A percentile compares a stretch with the other conserved stretches of the same genome.
phyloP scores from a whole-genome alignment of 495 filamentous ascomycete genomes.

The Friedmanniomyces endolithicus region DNA sequence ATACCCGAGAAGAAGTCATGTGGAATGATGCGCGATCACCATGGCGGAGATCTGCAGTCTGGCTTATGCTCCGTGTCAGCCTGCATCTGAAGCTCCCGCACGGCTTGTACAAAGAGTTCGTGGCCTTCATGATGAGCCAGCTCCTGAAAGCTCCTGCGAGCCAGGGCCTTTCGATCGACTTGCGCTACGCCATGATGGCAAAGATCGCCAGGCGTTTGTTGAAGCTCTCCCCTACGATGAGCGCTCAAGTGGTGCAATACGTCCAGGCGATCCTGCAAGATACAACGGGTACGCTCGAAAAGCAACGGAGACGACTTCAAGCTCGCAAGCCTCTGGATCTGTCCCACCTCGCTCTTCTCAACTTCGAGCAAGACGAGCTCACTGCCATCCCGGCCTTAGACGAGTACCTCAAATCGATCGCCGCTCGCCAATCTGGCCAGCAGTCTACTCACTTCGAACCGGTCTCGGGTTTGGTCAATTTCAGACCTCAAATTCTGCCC shows the following conservation, averaged over 20 bases:
- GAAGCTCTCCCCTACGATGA: neutral
- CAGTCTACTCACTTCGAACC: neutral
- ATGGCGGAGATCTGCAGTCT: constrained; percentile 46
- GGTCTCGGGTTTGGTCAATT: neutral
- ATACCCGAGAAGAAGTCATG: constrained; percentile 48
- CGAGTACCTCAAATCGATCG: neutral
- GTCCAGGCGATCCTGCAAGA: neutral
- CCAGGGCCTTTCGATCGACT: constrained; percentile 2
- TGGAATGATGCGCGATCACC: constrained; percentile 34
- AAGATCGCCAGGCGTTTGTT: constrained; percentile 14
- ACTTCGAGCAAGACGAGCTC: neutral
- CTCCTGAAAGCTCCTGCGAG: constrained; percentile 29
- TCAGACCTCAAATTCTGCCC: neutral
- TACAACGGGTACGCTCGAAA: neutral
- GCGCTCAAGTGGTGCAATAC: neutral
- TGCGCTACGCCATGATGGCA: constrained; percentile 9
- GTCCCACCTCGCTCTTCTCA: neutral
- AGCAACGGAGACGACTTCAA: neutral
- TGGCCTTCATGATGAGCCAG: constrained; percentile 38
- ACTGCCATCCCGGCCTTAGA: neutral
- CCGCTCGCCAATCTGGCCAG: neutral
- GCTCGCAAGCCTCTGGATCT: neutral
- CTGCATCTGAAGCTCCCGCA: constrained; percentile 32
- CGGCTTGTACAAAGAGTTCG: constrained; percentile 43
- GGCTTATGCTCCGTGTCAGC: constrained; percentile 47